Conservation (phyloP, 2,329 filamentous ascomycete species). For the Cytospora schulzeri region DNA sequence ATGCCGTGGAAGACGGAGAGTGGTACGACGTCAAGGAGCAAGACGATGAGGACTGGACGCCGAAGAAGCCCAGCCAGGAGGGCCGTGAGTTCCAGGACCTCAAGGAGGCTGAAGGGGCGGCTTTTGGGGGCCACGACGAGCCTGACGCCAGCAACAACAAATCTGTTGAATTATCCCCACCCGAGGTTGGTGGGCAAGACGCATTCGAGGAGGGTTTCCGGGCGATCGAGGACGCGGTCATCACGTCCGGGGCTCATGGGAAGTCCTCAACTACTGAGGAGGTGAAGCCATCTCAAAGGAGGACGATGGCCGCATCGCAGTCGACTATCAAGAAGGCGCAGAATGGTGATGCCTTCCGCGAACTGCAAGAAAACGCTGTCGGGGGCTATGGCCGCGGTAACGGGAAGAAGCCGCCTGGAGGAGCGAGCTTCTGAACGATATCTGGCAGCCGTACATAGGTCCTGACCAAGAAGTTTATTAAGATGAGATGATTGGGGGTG, state of each 20-base stretch:
- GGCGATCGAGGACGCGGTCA: neutral
- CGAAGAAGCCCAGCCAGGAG: neutral
- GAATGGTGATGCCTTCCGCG: neutral
- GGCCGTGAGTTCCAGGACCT: neutral
- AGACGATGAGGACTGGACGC: constrained; percentile 13
- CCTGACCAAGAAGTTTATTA: neutral
- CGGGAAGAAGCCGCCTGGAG: neutral
- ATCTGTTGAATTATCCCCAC: neutral
- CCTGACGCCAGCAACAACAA: too few relatives aligned
- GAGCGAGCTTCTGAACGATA: neutral
- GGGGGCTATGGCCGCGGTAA: neutral
- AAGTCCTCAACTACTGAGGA: neutral
- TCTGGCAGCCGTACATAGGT: neutral
- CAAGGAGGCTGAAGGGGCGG: neutral
- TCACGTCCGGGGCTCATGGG: neutral
- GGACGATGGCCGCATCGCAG: neutral
- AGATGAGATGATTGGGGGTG: neutral
- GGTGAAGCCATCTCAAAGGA: neutral
- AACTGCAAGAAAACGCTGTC: neutral
- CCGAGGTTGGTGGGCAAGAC: neutral
- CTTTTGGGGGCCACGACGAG: neutral
- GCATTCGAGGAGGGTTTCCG: neutral
- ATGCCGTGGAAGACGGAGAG: neutral
- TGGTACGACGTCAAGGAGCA: constrained; percentile 20
- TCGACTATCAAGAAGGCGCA: neutral